These are phyloP conservation scores for Astrothelium macrocarpum DNA, from an alignment of 495 filamentous ascomycete species.

Conservation along the genomic window DNA sequence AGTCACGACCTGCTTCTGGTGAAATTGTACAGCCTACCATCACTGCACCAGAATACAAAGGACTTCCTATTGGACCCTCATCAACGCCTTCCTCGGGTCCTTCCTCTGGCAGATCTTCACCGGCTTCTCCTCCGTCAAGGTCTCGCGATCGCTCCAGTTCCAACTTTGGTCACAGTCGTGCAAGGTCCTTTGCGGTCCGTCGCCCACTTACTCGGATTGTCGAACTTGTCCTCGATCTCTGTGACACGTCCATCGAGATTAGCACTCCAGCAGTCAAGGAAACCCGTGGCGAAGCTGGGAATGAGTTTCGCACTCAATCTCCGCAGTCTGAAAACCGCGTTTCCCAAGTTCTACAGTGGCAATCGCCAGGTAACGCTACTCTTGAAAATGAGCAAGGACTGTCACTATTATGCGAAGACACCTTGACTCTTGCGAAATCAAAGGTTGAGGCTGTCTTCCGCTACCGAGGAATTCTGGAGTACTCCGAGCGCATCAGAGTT, in stretches of 20 bases:
- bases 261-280: slow-evolving; percentile 89
- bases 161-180: slow-evolving; percentile 60
- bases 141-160: slow-evolving; percentile 75
- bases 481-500: slow-evolving; percentile 86
- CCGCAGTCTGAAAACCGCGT: slow-evolving; percentile 91
- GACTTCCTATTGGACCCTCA: slow-evolving; percentile 71
- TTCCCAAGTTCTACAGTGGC: slow-evolving; percentile 89
- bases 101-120: slow-evolving; percentile 57
- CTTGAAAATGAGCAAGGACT: slow-evolving; percentile 92
- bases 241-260: slow-evolving; percentile 91
- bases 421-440: slow-evolving; percentile 64
- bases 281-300: slow-evolving; percentile 51
- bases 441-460: slow-evolving; percentile 91
- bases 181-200: slow-evolving; percentile 76
- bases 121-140: slow-evolving; percentile 53
- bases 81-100: slow-evolving; percentile 50
- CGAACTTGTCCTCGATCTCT: slow-evolving; percentile 86
- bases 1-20: slow-evolving; percentile 45
- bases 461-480: slow-evolving; percentile 87
- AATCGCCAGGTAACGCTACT: slow-evolving; percentile 80
- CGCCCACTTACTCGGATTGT: slow-evolving; percentile 85
- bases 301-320: slow-evolving; percentile 71
- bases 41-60: slow-evolving; percentile 66
- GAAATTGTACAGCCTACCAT: slow-evolving; percentile 36
- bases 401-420: slow-evolving; percentile 77